Base-by-base conservation (phyloP, 495 filamentous ascomycete genomes). In the Cetradonia linearis region DNA sequence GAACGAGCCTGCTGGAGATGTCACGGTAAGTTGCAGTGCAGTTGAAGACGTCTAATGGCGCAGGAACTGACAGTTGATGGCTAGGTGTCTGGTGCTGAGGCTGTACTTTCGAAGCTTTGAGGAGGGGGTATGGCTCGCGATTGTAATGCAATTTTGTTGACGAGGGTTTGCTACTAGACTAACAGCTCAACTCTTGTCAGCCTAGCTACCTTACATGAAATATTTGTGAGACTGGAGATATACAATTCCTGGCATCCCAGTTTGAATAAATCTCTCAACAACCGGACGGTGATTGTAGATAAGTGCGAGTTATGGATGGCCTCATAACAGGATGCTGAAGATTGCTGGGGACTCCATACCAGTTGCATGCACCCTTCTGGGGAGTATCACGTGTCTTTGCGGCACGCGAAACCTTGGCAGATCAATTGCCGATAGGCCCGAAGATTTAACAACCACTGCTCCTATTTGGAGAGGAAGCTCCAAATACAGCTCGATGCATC, bases 11-110 rank as follows among this genome's bases (percentile, higher is more conserved):
- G 78, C 76, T 8, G 81, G 82, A 68, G 83, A 89, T 70, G 81
- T 85, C 56, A 84, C 67, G 72, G 83, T 80, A 70, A 78, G 77
- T 70, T 52, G 56, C 68, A 70, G 52, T 31, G 28, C 5, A 68
- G 69, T 73, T 30, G 20, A 50, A 50, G 23, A 20, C 10, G 5
- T 13, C 2, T 38, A 18, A 20, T 16, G 1, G 1, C 44, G 34
- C 31, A 18, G 27, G 36, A 38, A 34, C 67, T 67, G 50, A 70
- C 48, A 6, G 13, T 28, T 8, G 37, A 16, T 23, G 25, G 62
- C 78, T 59, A 82, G 79, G 83, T 86, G 49, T 87, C 86, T 13
- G 82, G 86, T 48, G 88, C 86, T 58, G 88, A 92, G 62, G 80
- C 82, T 38, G 81, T 91, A 52, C 72, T 88, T 63, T 78, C 85